Conservation (phyloP, 176 grass and related monocot genomes). For the Elaeis guineensis region DNA sequence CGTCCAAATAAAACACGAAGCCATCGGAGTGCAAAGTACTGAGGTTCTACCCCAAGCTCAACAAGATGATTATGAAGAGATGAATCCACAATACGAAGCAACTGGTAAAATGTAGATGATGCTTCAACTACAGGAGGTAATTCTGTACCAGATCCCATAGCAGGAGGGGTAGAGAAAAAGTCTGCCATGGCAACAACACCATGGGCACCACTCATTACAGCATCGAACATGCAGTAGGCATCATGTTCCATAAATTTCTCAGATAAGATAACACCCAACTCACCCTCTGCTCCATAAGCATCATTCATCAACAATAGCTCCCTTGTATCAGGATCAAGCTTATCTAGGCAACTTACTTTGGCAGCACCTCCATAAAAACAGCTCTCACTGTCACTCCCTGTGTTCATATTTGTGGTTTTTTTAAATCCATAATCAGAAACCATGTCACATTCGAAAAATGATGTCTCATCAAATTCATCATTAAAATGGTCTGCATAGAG, state of each 20-base stretch:
- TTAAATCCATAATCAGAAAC: constrained; percentile 11
- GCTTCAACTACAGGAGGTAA: constrained; percentile 86
- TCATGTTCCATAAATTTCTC: constrained; percentile 99
- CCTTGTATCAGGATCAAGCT: constrained; percentile 68
- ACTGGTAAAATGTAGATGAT: constrained; percentile 69
- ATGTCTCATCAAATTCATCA: constrained; percentile 61
- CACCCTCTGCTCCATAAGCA: constrained; percentile 88
- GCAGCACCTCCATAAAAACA: constrained; percentile 18
- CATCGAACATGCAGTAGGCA: constrained; percentile 91
- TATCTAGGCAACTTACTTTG: constrained; percentile 44
- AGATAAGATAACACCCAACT: constrained; percentile 88
- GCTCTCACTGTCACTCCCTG: constrained; percentile 34
- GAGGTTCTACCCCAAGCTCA: constrained; percentile 91
- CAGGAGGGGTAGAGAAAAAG: constrained; percentile 67
- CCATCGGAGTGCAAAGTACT: constrained; percentile 89
- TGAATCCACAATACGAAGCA: constrained; percentile 64
- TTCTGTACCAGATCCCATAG: constrained; percentile 49
- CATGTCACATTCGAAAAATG: constrained; percentile 41
- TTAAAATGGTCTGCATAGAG: constrained; percentile 60
- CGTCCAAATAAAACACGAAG: constrained; percentile 86
- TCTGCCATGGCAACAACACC: constrained; percentile 70
- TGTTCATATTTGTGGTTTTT: constrained; percentile 24
- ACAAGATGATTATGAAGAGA: constrained; percentile 79
- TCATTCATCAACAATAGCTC: constrained; percentile 82
- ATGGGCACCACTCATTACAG: constrained; percentile 69